phyloP scores from a whole-genome alignment of 2,329 filamentous ascomycete species.

The Scolecobasidium constrictum region DNA sequence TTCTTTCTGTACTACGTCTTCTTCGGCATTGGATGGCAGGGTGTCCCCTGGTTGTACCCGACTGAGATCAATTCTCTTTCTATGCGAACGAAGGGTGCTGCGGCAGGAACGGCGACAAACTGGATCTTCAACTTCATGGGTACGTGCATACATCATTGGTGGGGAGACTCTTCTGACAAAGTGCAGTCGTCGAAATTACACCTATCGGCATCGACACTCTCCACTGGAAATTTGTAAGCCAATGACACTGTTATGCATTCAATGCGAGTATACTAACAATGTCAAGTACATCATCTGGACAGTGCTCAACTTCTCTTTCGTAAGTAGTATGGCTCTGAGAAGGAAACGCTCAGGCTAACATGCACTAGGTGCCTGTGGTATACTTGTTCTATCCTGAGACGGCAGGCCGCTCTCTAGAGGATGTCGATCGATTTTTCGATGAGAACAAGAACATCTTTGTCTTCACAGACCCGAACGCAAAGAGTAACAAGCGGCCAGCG shows the following conservation, averaged over 20 bases:
- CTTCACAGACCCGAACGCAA: slow-evolving; percentile 7
- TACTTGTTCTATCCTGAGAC: slow-evolving; percentile 15
- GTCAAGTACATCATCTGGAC: slow-evolving; percentile 38
- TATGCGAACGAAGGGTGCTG: slow-evolving; percentile 39
- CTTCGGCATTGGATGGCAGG: slow-evolving; percentile 40
- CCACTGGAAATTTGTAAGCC: slow-evolving; percentile 29
- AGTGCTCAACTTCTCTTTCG: slow-evolving; percentile 35
- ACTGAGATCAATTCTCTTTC: slow-evolving; percentile 39
- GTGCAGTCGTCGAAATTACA: slow-evolving; percentile 30
- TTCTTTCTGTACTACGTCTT: slow-evolving; percentile 46
- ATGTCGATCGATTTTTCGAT: slow-evolving; percentile 9
- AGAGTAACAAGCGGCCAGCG: slow-evolving; percentile 1
- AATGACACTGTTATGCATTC: too few relatives aligned
- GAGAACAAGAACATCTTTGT: slow-evolving; percentile 9
- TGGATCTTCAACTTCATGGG: slow-evolving; percentile 35
- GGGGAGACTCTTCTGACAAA: slow-evolving; percentile 12
- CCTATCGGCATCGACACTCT: slow-evolving; percentile 32
- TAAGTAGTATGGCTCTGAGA: too few relatives aligned
- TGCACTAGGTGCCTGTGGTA: too few relatives aligned
- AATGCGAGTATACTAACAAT: too few relatives aligned
- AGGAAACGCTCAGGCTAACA: too few relatives aligned
- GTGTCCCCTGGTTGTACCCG: slow-evolving; percentile 36
- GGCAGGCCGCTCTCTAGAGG: slow-evolving; percentile 8
- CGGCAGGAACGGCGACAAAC: slow-evolving; percentile 39
- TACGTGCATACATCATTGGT: neutral